Evolutionary conservation across 768 basidiomycete species (phyloP).

Genomic region (Lactifluus hygrophoroides): DNA sequence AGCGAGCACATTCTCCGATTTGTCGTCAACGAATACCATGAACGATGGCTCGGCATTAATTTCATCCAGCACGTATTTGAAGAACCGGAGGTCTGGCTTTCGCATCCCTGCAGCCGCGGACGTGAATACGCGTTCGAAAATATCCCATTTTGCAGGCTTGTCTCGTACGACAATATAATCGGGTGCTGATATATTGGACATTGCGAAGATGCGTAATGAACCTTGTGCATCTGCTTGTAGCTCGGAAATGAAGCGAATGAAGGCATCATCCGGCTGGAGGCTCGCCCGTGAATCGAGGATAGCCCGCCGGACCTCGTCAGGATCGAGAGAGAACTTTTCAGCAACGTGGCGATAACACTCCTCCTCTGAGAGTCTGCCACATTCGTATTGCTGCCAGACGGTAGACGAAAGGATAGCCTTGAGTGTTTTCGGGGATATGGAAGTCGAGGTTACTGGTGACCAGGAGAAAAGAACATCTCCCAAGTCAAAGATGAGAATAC

Average conservation of each 20-base stretch:
- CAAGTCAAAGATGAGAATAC: conserved; percentile 41
- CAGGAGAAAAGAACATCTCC: conserved; percentile 52
- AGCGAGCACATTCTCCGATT: conserved; percentile 48
- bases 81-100: conserved; percentile 48
- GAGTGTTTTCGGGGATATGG: conserved; percentile 34
- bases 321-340: conserved; percentile 31
- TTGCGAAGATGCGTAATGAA: conserved; percentile 40
- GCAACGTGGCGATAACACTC: conserved; percentile 38
- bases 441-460: conserved; percentile 38
- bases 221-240: conserved; percentile 33
- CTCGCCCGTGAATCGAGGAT: conserved; percentile 43
- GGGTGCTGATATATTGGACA: conserved; percentile 51
- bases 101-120: conserved; percentile 45
- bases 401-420: conserved; percentile 36
- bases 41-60: conserved; percentile 37
- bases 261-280: conserved; percentile 35
- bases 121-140: conserved; percentile 44
- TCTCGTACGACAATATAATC: conserved; percentile 40
- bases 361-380: conserved; percentile 35
- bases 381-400: conserved; percentile 46
- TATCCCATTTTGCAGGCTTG: conserved; percentile 40
- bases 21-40: conserved; percentile 53
- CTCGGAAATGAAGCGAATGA: conserved; percentile 39
- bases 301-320: conserved; percentile 35
- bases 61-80: conserved; percentile 38